Conservation (phyloP, 306 rosid species). For the Cicer pinnatifidum region DNA sequence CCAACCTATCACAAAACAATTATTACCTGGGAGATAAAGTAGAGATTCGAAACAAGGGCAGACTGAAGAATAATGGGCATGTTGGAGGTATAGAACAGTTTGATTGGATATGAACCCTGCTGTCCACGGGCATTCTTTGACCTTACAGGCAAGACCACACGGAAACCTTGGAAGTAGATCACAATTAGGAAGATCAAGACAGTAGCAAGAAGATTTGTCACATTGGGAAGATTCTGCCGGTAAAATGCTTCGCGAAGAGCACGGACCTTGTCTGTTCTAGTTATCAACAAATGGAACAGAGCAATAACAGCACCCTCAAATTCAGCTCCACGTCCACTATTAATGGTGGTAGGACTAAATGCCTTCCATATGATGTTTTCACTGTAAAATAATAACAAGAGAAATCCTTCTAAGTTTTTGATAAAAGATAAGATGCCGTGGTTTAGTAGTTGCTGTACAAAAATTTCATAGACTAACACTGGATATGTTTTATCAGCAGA, state of each 20-base stretch:
- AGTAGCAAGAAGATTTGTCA: conserved; percentile 88
- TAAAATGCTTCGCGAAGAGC: conserved; percentile 92
- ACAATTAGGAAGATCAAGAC: conserved; percentile 84
- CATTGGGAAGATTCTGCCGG: conserved; percentile 95
- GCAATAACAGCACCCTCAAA: conserved; percentile 97
- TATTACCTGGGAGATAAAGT: conserved; percentile 92
- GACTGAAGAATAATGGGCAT: conserved; percentile 98
- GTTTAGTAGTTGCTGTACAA: background rate
- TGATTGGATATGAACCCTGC: conserved; percentile 95
- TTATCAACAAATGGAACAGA: conserved; percentile 82
- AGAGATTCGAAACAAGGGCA: conserved; percentile 87
- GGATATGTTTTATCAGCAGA: background rate
- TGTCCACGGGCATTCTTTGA: conserved; percentile 97
- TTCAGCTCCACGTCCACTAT: conserved; percentile 95
- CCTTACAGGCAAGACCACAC: conserved; percentile 92
- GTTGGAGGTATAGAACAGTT: conserved; percentile 92
- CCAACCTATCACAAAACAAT: conserved; percentile 31
- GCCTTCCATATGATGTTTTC: conserved; percentile 96
- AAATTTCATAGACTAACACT: background rate
- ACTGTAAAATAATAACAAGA: conserved; percentile 53
- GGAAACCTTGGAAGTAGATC: conserved; percentile 95
- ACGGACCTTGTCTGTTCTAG: conserved; percentile 85
- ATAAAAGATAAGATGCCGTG: conserved; percentile 17
- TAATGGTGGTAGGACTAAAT: conserved; percentile 93
- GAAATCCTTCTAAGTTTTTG: conserved; percentile 1